phyloP scores from a whole-genome alignment of 495 filamentous ascomycete species.

The Xylaria sp. region DNA sequence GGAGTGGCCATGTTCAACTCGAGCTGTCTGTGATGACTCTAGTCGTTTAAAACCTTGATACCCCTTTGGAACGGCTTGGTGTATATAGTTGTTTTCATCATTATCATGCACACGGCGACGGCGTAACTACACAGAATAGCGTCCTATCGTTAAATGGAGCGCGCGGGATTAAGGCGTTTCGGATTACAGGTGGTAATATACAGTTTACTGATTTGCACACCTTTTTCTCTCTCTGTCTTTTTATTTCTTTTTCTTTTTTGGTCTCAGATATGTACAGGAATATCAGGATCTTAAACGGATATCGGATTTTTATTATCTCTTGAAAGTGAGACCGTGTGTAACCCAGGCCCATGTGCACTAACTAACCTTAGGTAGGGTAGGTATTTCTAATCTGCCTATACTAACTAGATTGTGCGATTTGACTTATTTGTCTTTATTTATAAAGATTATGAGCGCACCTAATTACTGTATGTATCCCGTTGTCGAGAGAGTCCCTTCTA shows the following conservation, averaged over 20 bases:
- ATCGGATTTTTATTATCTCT: neutral
- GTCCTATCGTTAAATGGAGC: neutral
- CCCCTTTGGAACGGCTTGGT: conserved; percentile 16
- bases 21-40: neutral
- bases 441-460: neutral
- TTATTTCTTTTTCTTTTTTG: neutral
- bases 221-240: neutral
- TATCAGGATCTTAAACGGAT: neutral
- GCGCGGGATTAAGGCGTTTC: neutral
- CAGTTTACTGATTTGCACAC: neutral
- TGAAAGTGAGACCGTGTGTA: neutral
- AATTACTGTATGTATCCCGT: neutral
- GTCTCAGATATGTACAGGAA: neutral
- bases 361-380: too few species aligned
- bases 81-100: conserved; percentile 22
- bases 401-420: neutral
- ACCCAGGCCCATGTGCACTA: neutral
- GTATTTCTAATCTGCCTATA: neutral
- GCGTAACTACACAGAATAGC: neutral
- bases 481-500: neutral
- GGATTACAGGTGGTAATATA: neutral
- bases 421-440: neutral
- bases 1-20: neutral
- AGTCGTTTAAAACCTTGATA: conserved; percentile 12
- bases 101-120: neutral